These are phyloP conservation scores for Pythium grandisporangium DNA, from an alignment of 352 stramenopile genomes.

Conservation along the genomic window DNA sequence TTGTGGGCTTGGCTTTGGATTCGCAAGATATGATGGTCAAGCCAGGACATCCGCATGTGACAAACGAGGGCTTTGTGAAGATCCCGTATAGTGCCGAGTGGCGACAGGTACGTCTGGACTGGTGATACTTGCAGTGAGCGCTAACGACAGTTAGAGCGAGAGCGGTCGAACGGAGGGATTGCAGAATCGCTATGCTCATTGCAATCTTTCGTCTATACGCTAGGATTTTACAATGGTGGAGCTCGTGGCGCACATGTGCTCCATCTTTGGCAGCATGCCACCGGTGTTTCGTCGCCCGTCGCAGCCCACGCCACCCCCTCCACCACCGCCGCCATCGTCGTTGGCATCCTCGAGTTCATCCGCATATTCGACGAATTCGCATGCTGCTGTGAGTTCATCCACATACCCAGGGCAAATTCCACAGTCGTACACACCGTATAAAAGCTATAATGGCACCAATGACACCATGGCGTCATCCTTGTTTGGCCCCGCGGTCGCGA, in stretches of 20 bases:
- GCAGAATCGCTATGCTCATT: background rate
- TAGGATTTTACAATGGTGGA: slow-evolving; percentile 79
- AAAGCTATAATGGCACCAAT: slow-evolving; percentile 37
- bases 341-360: slow-evolving; percentile 1
- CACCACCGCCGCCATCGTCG: slow-evolving; percentile 6
- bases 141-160: background rate
- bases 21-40: slow-evolving; percentile 79
- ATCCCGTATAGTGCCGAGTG: slow-evolving; percentile 83
- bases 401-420: slow-evolving; percentile 11
- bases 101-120: slow-evolving; percentile 26
- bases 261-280: slow-evolving; percentile 84
- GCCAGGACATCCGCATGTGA: slow-evolving; percentile 78
- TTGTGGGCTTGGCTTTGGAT: background rate
- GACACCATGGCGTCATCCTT: slow-evolving; percentile 27
- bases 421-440: slow-evolving; percentile 13
- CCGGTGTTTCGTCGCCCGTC: slow-evolving; percentile 71
- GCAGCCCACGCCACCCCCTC: slow-evolving; percentile 19
- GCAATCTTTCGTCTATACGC: background rate
- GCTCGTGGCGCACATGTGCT: slow-evolving; percentile 82
- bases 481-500: slow-evolving; percentile 17
- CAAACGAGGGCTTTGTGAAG: slow-evolving; percentile 76
- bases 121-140: too few relatives aligned
- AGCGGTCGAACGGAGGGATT: too few relatives aligned
- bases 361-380: background rate
- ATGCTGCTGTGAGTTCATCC: slow-evolving; percentile 3